Conservation (phyloP, 257 asterid species). For the Solanum habrochaites region DNA sequence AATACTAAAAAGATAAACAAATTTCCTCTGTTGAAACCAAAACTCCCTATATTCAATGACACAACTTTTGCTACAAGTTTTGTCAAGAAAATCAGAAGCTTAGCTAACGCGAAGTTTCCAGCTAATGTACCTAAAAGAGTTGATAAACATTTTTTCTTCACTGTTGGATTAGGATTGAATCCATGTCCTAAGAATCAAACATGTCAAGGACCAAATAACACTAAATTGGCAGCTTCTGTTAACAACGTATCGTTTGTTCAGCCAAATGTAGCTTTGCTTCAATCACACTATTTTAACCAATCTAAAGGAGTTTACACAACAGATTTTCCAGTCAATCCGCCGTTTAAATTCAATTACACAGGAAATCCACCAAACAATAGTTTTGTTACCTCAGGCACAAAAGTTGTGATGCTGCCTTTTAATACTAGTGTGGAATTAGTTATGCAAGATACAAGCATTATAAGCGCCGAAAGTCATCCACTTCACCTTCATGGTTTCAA, state of each 20-base stretch:
- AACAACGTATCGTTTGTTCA: conserved; percentile 49
- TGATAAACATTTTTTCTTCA: conserved; percentile 39
- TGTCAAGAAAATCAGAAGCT: conserved; percentile 24
- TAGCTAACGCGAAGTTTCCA: conserved; percentile 27
- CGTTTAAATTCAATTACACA: conserved; percentile 42
- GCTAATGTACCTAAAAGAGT: conserved; percentile 40
- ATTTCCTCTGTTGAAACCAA: conserved; percentile 18
- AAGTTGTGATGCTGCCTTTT: conserved; percentile 28
- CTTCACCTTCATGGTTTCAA: conserved; percentile 63
- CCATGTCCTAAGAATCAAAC: conserved; percentile 28
- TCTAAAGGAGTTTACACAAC: conserved; percentile 46
- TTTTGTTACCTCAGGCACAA: conserved; percentile 34
- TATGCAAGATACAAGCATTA: conserved; percentile 55
- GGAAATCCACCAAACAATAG: conserved; percentile 38
- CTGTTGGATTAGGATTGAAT: conserved; percentile 49
- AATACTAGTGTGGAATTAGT: conserved; percentile 44
- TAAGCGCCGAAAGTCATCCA: conserved; percentile 54
- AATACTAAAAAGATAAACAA: not conserved
- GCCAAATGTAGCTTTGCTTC: conserved; percentile 45
- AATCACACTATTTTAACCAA: conserved; percentile 43
- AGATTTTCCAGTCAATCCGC: conserved; percentile 51
- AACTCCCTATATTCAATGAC: conserved; percentile 22
- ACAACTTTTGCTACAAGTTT: conserved; percentile 23
- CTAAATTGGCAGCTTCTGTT: conserved; percentile 35
- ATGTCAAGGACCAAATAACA: conserved; percentile 56